phyloP scores from a whole-genome alignment of 345 rosid genomes.

The Psidium friedrichsthalianum region DNA sequence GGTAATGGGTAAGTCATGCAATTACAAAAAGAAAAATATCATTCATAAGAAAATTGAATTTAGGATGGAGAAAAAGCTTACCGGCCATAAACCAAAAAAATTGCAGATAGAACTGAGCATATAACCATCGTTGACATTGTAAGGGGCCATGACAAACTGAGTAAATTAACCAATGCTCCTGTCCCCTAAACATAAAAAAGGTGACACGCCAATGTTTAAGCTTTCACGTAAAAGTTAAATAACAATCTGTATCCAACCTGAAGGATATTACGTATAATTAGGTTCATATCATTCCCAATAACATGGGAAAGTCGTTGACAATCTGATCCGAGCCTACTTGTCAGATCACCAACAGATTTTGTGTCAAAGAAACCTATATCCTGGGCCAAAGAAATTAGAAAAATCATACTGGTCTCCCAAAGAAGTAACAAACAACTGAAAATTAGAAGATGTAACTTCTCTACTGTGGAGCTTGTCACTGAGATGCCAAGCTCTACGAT shows the following conservation, averaged over 20 bases:
- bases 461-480: background rate
- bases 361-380: slow-evolving; percentile 35
- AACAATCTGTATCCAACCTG: slow-evolving; percentile 22
- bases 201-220: background rate
- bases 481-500: background rate
- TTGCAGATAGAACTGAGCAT: slow-evolving; percentile 24
- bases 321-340: slow-evolving; percentile 49
- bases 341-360: slow-evolving; percentile 38
- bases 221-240: background rate
- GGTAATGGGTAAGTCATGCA: background rate
- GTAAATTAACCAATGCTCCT: slow-evolving; percentile 42
- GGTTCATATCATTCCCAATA: slow-evolving; percentile 29
- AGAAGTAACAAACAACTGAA: background rate
- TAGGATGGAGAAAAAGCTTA: slow-evolving; percentile 11
- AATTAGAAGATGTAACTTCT: background rate
- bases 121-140: slow-evolving; percentile 29
- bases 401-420: background rate
- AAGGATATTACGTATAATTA: slow-evolving; percentile 36
- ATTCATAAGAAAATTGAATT: background rate
- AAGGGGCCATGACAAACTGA: slow-evolving; percentile 47
- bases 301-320: slow-evolving; percentile 40
- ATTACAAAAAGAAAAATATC: background rate
- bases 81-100: slow-evolving; percentile 35
- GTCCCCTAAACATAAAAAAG: slow-evolving; percentile 27
- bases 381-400: slow-evolving; percentile 14